Evolutionary conservation across 805 yeast genomes (phyloP).

Genomic region (Kluyveromyces dobzhanskii): DNA sequence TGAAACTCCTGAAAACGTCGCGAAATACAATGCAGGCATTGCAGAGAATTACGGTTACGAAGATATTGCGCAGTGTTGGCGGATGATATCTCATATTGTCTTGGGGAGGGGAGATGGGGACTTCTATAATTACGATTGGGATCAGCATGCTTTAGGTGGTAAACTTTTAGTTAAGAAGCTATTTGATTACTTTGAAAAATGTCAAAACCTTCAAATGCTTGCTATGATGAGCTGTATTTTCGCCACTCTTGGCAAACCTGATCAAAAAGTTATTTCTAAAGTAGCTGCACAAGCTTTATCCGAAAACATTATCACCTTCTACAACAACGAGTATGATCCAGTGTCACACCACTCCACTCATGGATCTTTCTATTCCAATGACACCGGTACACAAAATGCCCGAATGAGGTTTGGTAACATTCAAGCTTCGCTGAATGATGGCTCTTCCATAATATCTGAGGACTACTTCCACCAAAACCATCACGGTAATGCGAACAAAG

Average conservation of each 20-base stretch:
- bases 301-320: slow-evolving; percentile 5
- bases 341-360: neutral
- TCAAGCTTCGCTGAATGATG: slow-evolving; percentile 6
- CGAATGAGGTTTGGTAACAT: neutral
- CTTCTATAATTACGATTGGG: slow-evolving; percentile 56
- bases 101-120: slow-evolving; percentile 19
- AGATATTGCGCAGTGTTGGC: slow-evolving; percentile 73
- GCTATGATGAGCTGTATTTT: slow-evolving; percentile 79
- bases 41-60: slow-evolving; percentile 54
- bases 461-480: slow-evolving; percentile 18
- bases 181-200: slow-evolving; percentile 52
- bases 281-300: neutral
- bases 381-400: slow-evolving; percentile 1
- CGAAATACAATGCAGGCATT: slow-evolving; percentile 60
- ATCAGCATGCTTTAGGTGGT: slow-evolving; percentile 69
- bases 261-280: neutral
- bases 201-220: slow-evolving; percentile 75
- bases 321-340: neutral
- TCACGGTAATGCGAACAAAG: neutral
- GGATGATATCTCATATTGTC: slow-evolving; percentile 37
- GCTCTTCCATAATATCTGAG: slow-evolving; percentile 18
- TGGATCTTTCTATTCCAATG: neutral
- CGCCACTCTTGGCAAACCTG: slow-evolving; percentile 3
- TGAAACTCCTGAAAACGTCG: slow-evolving; percentile 53
- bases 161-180: slow-evolving; percentile 55